These are phyloP conservation scores for Aspergillus sp. DNA, from an alignment of 2,329 filamentous ascomycete species.

Conservation along the genomic window DNA sequence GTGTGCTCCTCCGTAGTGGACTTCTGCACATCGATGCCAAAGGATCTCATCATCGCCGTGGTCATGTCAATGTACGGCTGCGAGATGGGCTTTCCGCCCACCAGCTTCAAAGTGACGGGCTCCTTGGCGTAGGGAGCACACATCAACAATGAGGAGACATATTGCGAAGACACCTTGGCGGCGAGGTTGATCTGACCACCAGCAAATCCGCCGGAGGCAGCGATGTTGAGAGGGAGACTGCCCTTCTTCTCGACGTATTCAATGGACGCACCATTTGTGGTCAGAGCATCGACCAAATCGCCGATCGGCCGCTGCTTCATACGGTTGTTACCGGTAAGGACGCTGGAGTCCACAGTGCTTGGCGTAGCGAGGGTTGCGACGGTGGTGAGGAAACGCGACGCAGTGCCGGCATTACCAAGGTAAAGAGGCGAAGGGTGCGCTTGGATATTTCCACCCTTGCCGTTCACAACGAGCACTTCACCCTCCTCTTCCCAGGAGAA, in stretches of 20 bases:
- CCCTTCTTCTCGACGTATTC: constrained; percentile 81
- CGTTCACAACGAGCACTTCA: constrained; percentile 83
- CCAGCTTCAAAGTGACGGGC: constrained; percentile 82
- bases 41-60: constrained; percentile 92
- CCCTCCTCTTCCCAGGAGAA: constrained; percentile 95
- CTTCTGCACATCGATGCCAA: constrained; percentile 77
- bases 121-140: constrained; percentile 95
- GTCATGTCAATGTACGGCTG: constrained; percentile 99
- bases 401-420: constrained; percentile 93
- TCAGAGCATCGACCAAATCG: constrained; percentile 84
- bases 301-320: constrained; percentile 97
- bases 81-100: constrained; percentile 96
- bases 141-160: constrained; percentile 95
- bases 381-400: constrained; percentile 90
- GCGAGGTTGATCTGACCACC: constrained; percentile 89
- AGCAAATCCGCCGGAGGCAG: constrained; percentile 77
- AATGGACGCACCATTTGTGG: constrained; percentile 81
- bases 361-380: constrained; percentile 81
- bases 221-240: constrained; percentile 79
- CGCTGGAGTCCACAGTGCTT: constrained; percentile 61
- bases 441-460: constrained; percentile 80
- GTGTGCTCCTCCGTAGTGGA: constrained; percentile 81
- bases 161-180: constrained; percentile 97
- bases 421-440: constrained; percentile 79
- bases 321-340: constrained; percentile 88